phyloP scores from a whole-genome alignment of 2,329 filamentous ascomycete species.

The Dactylellina leptospora region DNA sequence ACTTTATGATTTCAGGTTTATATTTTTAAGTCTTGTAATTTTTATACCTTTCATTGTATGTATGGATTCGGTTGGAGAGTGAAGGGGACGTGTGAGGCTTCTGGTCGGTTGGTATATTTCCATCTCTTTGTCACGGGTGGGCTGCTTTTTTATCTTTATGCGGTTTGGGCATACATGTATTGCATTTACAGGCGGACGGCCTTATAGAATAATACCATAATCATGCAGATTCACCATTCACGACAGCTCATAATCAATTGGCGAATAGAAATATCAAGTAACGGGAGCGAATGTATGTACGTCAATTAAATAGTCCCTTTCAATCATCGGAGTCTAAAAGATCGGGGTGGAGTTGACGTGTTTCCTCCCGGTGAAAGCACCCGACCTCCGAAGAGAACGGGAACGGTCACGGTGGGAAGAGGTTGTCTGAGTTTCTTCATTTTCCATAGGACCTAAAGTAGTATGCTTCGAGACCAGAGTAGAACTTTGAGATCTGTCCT shows the following conservation, averaged over 20 bases:
- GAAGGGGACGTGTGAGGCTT: neutral
- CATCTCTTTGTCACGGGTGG: neutral
- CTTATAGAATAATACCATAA: too few species aligned
- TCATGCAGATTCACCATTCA: too few species aligned
- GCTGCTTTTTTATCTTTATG: neutral
- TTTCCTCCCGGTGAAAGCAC: neutral
- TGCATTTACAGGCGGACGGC: neutral
- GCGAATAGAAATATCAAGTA: too few species aligned
- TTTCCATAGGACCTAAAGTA: slow-evolving; percentile 53
- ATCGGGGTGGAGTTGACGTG: slow-evolving; percentile 54
- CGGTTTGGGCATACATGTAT: neutral
- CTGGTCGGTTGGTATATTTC: slow-evolving; percentile 3
- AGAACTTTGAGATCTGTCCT: slow-evolving; percentile 46
- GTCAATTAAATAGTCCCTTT: slow-evolving; percentile 54
- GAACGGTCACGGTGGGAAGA: neutral
- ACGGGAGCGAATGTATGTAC: slow-evolving; percentile 30
- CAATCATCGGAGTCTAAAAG: slow-evolving; percentile 48
- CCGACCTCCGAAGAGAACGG: neutral
- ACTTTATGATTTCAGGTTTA: neutral
- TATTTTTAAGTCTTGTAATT: neutral
- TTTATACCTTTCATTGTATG: neutral
- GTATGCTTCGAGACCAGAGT: slow-evolving; percentile 53
- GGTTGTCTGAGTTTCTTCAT: slow-evolving; percentile 49
- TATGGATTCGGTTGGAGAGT: neutral
- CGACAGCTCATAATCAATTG: too few species aligned